Percentiles rank a stretch among this genome's conserved stretches.
These are phyloP conservation scores for Rhamnella rubrinervis DNA, from an alignment of 331 rosid species.

Conservation along the genomic window DNA sequence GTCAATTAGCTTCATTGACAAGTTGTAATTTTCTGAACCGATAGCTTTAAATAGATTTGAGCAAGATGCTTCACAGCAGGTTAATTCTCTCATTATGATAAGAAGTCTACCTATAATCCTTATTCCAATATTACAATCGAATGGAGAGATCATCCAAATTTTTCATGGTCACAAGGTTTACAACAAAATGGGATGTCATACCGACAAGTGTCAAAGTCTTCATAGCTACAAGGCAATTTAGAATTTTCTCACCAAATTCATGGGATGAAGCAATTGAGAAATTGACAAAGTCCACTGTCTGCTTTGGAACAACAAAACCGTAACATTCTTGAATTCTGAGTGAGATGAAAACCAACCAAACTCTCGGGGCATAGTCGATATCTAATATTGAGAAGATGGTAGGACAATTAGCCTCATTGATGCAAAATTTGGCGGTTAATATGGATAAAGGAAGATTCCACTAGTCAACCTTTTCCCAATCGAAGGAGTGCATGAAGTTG, in stretches of 20 bases:
- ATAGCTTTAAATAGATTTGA: not conserved
- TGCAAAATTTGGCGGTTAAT: not conserved
- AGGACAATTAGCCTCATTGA: not conserved
- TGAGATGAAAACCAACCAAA: too few species aligned
- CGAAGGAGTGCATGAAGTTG: conserved; percentile 10
- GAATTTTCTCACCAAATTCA: not conserved
- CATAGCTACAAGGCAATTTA: too few species aligned
- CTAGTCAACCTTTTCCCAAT: not conserved
- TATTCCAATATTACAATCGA: not conserved
- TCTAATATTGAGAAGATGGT: not conserved
- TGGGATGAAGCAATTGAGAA: too few species aligned
- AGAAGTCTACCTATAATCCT: not conserved
- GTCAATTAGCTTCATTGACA: not conserved
- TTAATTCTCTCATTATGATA: conserved; percentile 1
- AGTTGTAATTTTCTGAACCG: not conserved
- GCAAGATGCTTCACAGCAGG: not conserved
- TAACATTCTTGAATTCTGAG: too few species aligned
- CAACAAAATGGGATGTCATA: too few species aligned
- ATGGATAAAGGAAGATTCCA: not conserved
- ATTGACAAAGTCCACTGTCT: too few species aligned
- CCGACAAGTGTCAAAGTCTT: not conserved
- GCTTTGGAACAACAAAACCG: too few species aligned
- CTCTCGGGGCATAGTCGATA: not conserved
- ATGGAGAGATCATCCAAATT: not conserved
- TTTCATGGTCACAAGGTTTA: conserved; percentile 5